phyloP scores from a whole-genome alignment of 805 yeast species.

The Torulaspora microellipsoides region DNA sequence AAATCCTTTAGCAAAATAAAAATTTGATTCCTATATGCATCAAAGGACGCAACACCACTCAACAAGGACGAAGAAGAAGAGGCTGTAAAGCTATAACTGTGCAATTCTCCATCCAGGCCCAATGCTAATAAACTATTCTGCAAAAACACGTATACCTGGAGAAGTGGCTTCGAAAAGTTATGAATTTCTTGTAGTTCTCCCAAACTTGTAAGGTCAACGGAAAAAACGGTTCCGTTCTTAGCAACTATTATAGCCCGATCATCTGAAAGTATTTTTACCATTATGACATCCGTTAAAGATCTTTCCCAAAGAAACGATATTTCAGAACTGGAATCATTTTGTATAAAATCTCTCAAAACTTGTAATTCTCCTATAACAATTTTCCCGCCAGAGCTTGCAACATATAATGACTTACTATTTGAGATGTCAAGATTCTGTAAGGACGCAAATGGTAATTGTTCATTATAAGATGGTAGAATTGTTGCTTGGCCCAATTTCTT shows the following conservation, averaged over 20 bases:
- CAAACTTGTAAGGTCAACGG: conserved; percentile 8
- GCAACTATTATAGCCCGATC: conserved; percentile 33
- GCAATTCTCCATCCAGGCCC: conserved; percentile 6
- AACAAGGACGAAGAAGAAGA: background rate
- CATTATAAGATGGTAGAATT: conserved; percentile 37
- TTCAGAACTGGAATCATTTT: conserved; percentile 16
- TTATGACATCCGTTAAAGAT: conserved; percentile 25
- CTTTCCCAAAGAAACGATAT: conserved; percentile 15
- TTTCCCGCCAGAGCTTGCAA: conserved; percentile 37
- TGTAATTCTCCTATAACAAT: conserved; percentile 37
- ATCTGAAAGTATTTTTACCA: conserved; percentile 32
- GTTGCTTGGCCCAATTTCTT: conserved; percentile 34
- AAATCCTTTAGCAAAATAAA: conserved; percentile 2
- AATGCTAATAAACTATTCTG: conserved; percentile 4
- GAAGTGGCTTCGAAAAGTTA: conserved; percentile 1
- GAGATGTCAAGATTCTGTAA: conserved; percentile 39
- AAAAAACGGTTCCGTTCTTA: conserved; percentile 20
- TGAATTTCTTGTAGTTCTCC: conserved; percentile 1
- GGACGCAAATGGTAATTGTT: conserved; percentile 35
- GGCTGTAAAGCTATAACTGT: conserved; percentile 2
- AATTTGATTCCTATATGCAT: conserved; percentile 8
- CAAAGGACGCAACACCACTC: conserved; percentile 16
- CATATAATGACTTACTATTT: conserved; percentile 31
- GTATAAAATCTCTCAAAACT: conserved; percentile 31
- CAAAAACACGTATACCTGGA: conserved; percentile 2